phyloP scores from a whole-genome alignment of 140 eudicot species.

The Erigeron philadelphicus region DNA sequence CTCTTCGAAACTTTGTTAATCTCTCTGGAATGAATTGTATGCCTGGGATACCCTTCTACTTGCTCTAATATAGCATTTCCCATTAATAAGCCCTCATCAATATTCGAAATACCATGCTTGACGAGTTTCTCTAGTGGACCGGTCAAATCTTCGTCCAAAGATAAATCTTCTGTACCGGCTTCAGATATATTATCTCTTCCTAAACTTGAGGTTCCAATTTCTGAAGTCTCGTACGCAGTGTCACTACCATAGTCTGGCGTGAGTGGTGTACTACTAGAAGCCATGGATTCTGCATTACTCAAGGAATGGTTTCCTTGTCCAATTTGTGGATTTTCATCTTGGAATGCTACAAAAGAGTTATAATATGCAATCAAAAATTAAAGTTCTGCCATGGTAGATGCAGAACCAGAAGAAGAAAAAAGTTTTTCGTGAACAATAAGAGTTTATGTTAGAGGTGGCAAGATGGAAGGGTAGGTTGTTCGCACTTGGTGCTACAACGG shows the following conservation, averaged over 20 bases:
- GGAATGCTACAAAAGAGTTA: conserved; percentile 57
- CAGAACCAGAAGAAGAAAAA: neutral
- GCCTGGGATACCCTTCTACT: conserved; percentile 57
- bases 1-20: conserved; percentile 26
- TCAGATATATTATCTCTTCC: conserved; percentile 86
- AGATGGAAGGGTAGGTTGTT: neutral
- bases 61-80: conserved; percentile 90
- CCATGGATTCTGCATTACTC: conserved; percentile 35
- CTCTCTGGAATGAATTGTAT: conserved; percentile 41
- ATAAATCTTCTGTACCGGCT: conserved; percentile 63
- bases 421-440: neutral
- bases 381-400: conserved; percentile 6
- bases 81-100: conserved; percentile 89
- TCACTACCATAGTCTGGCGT: conserved; percentile 89
- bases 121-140: conserved; percentile 68
- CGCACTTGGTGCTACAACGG: neutral
- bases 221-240: conserved; percentile 88
- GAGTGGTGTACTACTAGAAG: conserved; percentile 51
- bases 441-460: neutral
- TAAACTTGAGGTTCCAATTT: conserved; percentile 69
- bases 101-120: conserved; percentile 78
- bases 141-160: conserved; percentile 58
- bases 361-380: neutral
- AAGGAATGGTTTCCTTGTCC: conserved; percentile 39
- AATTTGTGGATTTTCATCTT: conserved; percentile 54